Percentiles rank a stretch among this genome's conserved stretches.
Conservation (phyloP, 495 filamentous ascomycete genomes). For the Aspergillus bertholletiae region DNA sequence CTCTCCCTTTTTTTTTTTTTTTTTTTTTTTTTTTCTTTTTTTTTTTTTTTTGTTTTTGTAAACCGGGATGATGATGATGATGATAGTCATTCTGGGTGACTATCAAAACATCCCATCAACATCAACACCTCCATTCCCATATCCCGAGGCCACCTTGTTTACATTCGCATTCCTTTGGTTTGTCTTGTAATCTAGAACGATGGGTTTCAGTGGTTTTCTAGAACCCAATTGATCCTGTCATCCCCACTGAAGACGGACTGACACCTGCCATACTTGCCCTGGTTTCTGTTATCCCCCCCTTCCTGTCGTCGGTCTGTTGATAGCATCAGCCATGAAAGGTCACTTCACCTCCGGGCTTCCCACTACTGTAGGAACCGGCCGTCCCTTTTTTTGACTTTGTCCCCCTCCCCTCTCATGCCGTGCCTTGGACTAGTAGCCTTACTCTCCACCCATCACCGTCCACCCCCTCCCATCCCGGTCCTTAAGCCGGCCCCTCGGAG, state of each 20-base stretch:
- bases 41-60: slow-evolving; percentile 16
- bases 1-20: slow-evolving; percentile 3
- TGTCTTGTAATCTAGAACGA: slow-evolving; percentile 11
- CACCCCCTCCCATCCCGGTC: not conserved
- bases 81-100: slow-evolving; percentile 15
- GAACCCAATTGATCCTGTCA: slow-evolving; percentile 9
- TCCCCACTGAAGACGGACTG: slow-evolving; percentile 21
- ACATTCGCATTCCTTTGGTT: slow-evolving; percentile 14
- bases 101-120: not conserved
- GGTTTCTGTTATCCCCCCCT: slow-evolving; percentile 12
- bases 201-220: not conserved
- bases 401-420: not conserved
- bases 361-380: slow-evolving; percentile 1
- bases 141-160: not conserved
- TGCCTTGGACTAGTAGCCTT: not conserved
- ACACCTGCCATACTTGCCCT: not conserved
- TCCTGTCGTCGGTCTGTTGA: not conserved
- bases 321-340: not conserved
- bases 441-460: not conserved
- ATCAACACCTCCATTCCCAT: not conserved
- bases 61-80: slow-evolving; percentile 1
- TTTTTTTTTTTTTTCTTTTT: not conserved
- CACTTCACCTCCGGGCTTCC: not conserved
- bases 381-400: not conserved
- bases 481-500: not conserved